A percentile compares a stretch with the other conserved stretches of the same genome.
phyloP scores from a whole-genome alignment of 1,284 basidiomycete species.

The Rhizoctonia solani region DNA sequence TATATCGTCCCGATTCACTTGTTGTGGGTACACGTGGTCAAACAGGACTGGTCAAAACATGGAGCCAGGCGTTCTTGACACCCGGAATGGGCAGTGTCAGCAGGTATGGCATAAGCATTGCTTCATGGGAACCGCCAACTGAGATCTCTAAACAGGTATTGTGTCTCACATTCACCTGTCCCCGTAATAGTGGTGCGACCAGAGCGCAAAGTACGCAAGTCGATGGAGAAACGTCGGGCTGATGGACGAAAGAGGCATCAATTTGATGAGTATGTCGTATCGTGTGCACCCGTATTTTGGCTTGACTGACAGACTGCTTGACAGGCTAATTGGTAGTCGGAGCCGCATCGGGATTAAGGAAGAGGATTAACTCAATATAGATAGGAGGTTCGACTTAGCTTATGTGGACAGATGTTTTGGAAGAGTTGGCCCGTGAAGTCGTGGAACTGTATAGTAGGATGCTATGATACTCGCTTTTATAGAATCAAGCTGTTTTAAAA shows the following conservation, averaged over 20 bases:
- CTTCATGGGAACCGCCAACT: not conserved
- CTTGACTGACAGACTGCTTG: not conserved
- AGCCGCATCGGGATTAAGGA: conserved; percentile 17
- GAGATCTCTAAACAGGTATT: conserved; percentile 59
- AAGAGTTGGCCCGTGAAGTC: too few relatives aligned
- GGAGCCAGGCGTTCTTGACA: conserved; percentile 61
- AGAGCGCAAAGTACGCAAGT: conserved; percentile 83
- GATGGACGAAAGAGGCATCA: conserved; percentile 82
- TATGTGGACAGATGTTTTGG: not conserved
- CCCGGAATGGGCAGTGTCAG: conserved; percentile 67
- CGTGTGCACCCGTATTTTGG: not conserved
- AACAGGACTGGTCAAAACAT: conserved; percentile 59
- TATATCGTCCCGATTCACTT: conserved; percentile 93
- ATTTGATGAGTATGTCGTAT: conserved; percentile 59
- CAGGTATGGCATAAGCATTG: conserved; percentile 50
- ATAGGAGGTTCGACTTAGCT: not conserved
- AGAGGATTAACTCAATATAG: not conserved
- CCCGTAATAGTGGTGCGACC: conserved; percentile 83
- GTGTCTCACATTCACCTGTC: conserved; percentile 85
- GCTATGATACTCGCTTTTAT: too few relatives aligned
- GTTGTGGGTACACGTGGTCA: conserved; percentile 90
- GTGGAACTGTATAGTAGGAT: not conserved
- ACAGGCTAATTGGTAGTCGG: conserved; percentile 13
- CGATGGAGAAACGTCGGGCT: conserved; percentile 76
- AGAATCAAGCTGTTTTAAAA: too few relatives aligned